A percentile compares a stretch with the other conserved stretches of the same genome.
phyloP scores from a whole-genome alignment of 2,329 filamentous ascomycete genomes.

The Botrytis byssoidea region DNA sequence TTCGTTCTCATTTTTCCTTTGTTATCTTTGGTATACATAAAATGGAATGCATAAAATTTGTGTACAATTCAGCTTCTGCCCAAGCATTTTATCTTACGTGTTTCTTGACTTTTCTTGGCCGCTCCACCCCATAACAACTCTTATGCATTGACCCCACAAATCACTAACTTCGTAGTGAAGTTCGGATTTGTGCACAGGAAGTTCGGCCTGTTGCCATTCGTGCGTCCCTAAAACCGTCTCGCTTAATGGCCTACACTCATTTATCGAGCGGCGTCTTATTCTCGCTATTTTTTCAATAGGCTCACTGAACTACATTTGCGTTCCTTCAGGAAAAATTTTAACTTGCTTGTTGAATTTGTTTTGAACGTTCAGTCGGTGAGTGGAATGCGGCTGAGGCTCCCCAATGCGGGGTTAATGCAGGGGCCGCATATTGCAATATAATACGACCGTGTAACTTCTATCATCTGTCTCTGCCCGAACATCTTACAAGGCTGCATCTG shows the following conservation, averaged over 20 bases:
- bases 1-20: neutral
- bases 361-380: neutral
- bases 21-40: neutral
- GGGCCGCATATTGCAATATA: slow-evolving; percentile 1
- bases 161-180: neutral
- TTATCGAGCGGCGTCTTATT: neutral
- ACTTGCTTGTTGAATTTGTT: neutral
- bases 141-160: neutral
- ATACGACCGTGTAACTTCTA: neutral
- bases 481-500: slow-evolving; percentile 6
- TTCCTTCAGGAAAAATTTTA: neutral
- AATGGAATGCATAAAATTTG: slow-evolving; percentile 1
- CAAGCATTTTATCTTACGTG: neutral
- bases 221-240: neutral
- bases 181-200: neutral
- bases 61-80: neutral
- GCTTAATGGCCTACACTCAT: neutral
- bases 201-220: neutral
- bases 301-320: neutral
- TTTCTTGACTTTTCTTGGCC: neutral
- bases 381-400: slow-evolving; percentile 4
- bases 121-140: neutral
- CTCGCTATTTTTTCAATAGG: too few species aligned
- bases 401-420: slow-evolving; percentile 10
- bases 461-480: neutral